Conservation (phyloP, 768 basidiomycete species). For the Sarcomyxa edulis region DNA sequence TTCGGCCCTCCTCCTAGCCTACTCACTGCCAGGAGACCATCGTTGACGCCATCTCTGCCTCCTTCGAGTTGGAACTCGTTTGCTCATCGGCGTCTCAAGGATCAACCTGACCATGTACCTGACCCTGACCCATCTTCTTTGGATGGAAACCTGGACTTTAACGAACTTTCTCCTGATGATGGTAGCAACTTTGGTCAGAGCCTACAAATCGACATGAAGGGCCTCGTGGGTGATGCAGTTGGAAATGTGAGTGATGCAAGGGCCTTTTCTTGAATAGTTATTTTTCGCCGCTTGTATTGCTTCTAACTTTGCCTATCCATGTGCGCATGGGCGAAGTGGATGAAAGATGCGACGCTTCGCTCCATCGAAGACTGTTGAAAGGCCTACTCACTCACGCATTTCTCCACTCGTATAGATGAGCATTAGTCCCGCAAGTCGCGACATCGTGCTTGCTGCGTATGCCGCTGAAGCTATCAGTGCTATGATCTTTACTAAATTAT, state of each 20-base stretch:
- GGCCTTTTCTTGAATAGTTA: not conserved
- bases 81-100: no score
- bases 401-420: constrained; percentile 61
- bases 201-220: constrained; percentile 76
- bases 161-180: constrained; percentile 52
- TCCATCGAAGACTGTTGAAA: not conserved
- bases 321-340: constrained; percentile 9
- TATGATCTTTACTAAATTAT: constrained; percentile 1
- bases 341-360: no score
- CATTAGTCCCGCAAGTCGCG: constrained; percentile 83
- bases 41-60: no score
- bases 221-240: constrained; percentile 74
- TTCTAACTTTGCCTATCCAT: not conserved
- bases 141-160: no score
- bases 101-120: no score
- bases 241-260: constrained; percentile 57
- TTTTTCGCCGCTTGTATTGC: not conserved
- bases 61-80: no score
- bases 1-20: no score
- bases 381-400: not conserved
- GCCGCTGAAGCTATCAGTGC: constrained; percentile 15
- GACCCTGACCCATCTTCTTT: no score
- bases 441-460: constrained; percentile 87
- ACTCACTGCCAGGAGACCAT: no score
- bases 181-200: constrained; percentile 52